Base-by-base conservation (phyloP, 1,284 basidiomycete genomes). In the Pseudozyma thailandica region DNA sequence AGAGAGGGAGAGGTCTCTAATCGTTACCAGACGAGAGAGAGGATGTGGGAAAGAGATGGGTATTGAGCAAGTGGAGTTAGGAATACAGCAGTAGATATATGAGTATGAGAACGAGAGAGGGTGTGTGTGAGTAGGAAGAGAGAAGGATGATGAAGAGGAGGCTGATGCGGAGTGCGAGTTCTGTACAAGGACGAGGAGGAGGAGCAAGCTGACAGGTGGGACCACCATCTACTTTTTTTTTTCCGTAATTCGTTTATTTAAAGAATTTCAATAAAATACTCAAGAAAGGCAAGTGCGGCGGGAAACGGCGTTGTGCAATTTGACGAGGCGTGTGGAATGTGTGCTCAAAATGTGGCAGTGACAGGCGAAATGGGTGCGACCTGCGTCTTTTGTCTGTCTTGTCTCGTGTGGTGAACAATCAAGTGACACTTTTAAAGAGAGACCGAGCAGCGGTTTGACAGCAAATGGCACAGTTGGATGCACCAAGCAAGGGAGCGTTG, bases 21-120 rank as follows among this genome's bases (percentile, higher is more conserved):
- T 62, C 65, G 65, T 69, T 48, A 59, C 66, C 66, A 70, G 66
- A 70, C 66, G 66, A 70, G 47, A 50, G 47, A 37, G 59, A 55
- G 43, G 41, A 35, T 37, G 41, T 15, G 18, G 28, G 38, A 13
- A 38, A 31, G 33, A 28, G 37, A 48, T 44, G 52, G 9, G 8
- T 5, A 18, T 30, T 15, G 15, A 25, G 13, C 12, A 20, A 37
- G 30, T 50, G 41, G 27, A 45, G 35, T 21, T 50, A 41, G 18
- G 16, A 46, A 51, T 54, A 47, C 43, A 50, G 43, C 28, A 23
- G 42, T 62, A 48, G 50, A 69, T 62, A 59, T 65, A 69, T 59
- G 49, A 10, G 50, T 25, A 27, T 13, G 13, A 26, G 26, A 48
- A n/a, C n/a, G 33, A 39, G 42, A 38, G 23, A 57, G 26, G 15